Conservation (phyloP, 345 rosid species). For the Streptanthus diversifolius region DNA sequence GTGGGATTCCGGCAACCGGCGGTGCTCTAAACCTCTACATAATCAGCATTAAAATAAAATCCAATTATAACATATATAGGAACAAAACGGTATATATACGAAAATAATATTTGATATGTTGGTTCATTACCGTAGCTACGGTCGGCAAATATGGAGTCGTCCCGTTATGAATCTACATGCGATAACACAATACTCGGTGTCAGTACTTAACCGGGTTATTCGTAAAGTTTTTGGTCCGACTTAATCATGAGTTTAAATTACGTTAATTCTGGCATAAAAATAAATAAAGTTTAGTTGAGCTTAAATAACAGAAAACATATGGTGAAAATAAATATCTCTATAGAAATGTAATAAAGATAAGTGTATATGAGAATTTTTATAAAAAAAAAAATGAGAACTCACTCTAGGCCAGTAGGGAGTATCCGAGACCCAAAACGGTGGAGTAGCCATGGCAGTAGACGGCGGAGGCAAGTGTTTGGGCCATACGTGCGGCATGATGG, state of each 20-base stretch:
- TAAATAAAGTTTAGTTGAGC: neutral
- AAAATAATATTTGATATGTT: neutral
- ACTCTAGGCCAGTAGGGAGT: slow-evolving; percentile 31
- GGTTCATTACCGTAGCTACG: slow-evolving; percentile 46
- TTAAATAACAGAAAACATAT: neutral
- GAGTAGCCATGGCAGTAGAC: slow-evolving; percentile 34
- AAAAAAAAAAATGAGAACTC: slow-evolving; percentile 1
- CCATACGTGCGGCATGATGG: slow-evolving; percentile 41
- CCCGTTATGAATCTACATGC: slow-evolving; percentile 46
- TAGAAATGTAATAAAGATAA: neutral
- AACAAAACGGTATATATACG: neutral
- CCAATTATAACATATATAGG: neutral
- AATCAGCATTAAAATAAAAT: neutral
- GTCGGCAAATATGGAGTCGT: slow-evolving; percentile 51
- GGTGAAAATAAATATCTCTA: neutral
- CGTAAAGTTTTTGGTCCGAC: neutral
- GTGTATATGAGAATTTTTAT: neutral
- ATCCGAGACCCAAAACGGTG: slow-evolving; percentile 29
- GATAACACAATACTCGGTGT: neutral
- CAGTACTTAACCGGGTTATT: neutral
- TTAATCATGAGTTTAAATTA: neutral
- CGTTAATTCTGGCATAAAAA: neutral
- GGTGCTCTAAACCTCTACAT: slow-evolving; percentile 50
- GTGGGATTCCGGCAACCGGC: slow-evolving; percentile 55
- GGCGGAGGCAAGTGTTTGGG: slow-evolving; percentile 51